Base-by-base conservation (phyloP, 164 flowering plant species). In the Cinnamomum chago region DNA sequence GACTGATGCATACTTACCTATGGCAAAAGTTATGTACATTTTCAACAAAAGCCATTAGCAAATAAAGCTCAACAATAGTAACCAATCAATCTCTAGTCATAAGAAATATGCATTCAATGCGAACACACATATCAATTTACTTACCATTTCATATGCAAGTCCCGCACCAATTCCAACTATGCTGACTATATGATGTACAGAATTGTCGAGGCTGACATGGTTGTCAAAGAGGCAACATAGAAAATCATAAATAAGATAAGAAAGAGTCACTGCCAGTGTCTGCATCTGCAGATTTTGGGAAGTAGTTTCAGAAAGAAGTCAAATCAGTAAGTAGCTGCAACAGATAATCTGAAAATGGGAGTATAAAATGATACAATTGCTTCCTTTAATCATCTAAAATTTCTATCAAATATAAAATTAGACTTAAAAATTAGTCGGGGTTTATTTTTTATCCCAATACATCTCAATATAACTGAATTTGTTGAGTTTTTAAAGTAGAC, bases 211-310 rank as follows among this genome's bases (percentile, higher is more conserved):
- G 77, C 67, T 81, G 58, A 86, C 24, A 58, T 76, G 75, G 28
- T 78, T 76, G 74, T 86, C 94, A 33, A 88, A 90, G 3, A 79
- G 69, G 82, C 93, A 86, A 78, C 97, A 95, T 20, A 89, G 55
- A 40, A 95, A 75, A 84, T 95, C 99, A 76, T 93, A 95, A 18
- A 90, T 87, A 17, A 93, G 77, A 82, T 95, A 95, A 4, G 88
- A 82, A 22, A 88, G 68, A 14, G 78, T 84, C 70, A 92, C 82
- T 14, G 90, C 91, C 71, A 92, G 50, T 33, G 89, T 79, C 75
- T 83, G 73, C 97, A 85, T 90, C 98, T 94, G 90, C 83, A 50
- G 27, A 15, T 3, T 55, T 55, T 55, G 47, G 47, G 9, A 0
- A 40, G 47, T 40, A 7, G 47, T 13, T 10, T 22, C 9, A 23